phyloP scores from a whole-genome alignment of 2,329 filamentous ascomycete genomes.

The Fonsecaea monophora region DNA sequence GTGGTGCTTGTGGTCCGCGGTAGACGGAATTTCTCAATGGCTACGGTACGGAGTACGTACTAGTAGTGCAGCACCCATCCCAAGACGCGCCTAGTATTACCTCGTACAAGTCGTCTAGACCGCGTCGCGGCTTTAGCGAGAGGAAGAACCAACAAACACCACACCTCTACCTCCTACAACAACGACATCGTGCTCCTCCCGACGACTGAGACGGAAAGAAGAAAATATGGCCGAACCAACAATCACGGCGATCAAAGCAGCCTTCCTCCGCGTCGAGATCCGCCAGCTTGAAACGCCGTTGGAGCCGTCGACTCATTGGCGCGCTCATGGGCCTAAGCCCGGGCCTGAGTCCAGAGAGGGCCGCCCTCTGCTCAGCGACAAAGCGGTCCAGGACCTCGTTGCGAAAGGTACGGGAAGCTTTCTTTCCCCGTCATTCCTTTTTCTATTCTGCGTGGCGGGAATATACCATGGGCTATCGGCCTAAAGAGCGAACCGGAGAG shows the following conservation, averaged over 20 bases:
- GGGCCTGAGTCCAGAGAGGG: slow-evolving; percentile 51
- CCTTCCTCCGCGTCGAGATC: slow-evolving; percentile 60
- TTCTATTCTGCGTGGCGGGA: too few species aligned
- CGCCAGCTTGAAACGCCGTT: slow-evolving; percentile 59
- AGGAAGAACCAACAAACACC: background rate
- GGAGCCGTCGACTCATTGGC: slow-evolving; percentile 56
- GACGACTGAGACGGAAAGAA: background rate
- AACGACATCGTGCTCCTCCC: background rate
- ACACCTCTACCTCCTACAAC: background rate
- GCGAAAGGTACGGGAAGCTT: slow-evolving; percentile 53
- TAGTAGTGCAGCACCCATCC: background rate
- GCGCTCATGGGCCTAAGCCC: slow-evolving; percentile 43
- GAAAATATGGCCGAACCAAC: slow-evolving; percentile 45
- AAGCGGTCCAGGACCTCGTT: slow-evolving; percentile 58
- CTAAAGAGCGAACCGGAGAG: background rate
- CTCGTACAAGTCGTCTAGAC: background rate
- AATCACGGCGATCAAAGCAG: slow-evolving; percentile 58
- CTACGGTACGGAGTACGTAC: background rate
- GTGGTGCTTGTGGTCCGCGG: background rate
- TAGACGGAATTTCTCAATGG: background rate
- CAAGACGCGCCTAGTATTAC: background rate
- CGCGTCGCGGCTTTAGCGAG: background rate
- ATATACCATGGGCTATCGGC: too few species aligned
- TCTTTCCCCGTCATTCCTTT: too few species aligned
- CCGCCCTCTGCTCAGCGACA: slow-evolving; percentile 52